Percentiles rank a stretch among this genome's conserved stretches.
These are phyloP conservation scores for Pythium brassicae DNA, from an alignment of 352 stramenopile genomes.

Conservation along the genomic window DNA sequence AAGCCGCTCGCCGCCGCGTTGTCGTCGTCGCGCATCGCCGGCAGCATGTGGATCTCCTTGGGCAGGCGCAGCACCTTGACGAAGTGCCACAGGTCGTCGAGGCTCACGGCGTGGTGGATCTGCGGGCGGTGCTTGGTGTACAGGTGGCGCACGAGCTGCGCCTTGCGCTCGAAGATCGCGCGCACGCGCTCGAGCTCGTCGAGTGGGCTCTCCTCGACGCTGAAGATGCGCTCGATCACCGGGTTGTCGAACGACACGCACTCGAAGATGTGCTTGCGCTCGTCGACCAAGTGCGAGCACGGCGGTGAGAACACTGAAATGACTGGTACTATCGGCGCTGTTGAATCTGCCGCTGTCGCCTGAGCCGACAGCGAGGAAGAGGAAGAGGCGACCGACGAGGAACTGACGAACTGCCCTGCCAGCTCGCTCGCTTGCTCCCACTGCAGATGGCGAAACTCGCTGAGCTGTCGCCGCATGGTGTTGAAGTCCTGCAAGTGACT, in stretches of 20 bases:
- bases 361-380: not conserved
- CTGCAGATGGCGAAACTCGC: slow-evolving; percentile 33
- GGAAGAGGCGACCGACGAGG: not conserved
- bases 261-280: slow-evolving; percentile 48
- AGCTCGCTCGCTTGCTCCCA: slow-evolving; percentile 52
- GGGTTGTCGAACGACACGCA: slow-evolving; percentile 55
- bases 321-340: not conserved
- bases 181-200: slow-evolving; percentile 42
- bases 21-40: slow-evolving; percentile 53
- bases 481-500: slow-evolving; percentile 31
- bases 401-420: slow-evolving; percentile 27
- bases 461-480: slow-evolving; percentile 23
- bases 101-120: slow-evolving; percentile 39
- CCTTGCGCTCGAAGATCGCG: slow-evolving; percentile 43
- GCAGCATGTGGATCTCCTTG: slow-evolving; percentile 55
- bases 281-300: slow-evolving; percentile 19
- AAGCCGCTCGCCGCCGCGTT: slow-evolving; percentile 21
- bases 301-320: not conserved
- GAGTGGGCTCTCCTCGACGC: slow-evolving; percentile 45
- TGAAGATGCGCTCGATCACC: slow-evolving; percentile 51
- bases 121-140: slow-evolving; percentile 43
- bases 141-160: slow-evolving; percentile 45
- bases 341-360: not conserved
- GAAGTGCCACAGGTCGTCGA: slow-evolving; percentile 69
- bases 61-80: slow-evolving; percentile 57